These are phyloP conservation scores for Protomyces gravidus DNA, from an alignment of 1,139 yeast species.

Conservation along the genomic window DNA sequence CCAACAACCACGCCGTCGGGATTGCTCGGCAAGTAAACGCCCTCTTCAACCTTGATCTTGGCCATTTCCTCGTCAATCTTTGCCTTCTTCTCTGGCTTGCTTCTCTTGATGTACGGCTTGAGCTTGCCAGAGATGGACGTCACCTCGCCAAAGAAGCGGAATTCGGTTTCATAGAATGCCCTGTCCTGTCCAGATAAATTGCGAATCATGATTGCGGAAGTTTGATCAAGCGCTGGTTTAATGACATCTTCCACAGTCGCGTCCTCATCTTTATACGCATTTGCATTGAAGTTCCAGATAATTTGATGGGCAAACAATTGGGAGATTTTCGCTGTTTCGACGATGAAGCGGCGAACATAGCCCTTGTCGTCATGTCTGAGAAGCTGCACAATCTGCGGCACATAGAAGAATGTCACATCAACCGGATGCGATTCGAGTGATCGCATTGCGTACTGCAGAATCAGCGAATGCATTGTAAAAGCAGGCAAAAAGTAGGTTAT, in stretches of 20 bases:
- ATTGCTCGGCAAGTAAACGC: conserved; percentile 90
- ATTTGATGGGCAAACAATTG: conserved; percentile 95
- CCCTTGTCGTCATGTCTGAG: conserved; percentile 78
- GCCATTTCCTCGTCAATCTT: conserved; percentile 97
- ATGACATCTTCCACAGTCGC: conserved; percentile 68
- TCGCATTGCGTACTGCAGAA: conserved; percentile 84
- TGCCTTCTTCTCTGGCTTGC: conserved; percentile 92
- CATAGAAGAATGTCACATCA: conserved; percentile 86
- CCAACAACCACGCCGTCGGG: conserved; percentile 94
- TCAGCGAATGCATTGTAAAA: conserved; percentile 59
- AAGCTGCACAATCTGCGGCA: conserved; percentile 94
- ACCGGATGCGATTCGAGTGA: conserved; percentile 86
- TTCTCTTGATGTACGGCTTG: conserved; percentile 85
- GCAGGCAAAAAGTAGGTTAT: conserved; percentile 80
- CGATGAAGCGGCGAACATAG: conserved; percentile 78
- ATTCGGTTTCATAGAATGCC: conserved; percentile 72
- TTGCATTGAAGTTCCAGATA: conserved; percentile 96
- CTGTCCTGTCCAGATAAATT: conserved; percentile 60
- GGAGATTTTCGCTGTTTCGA: conserved; percentile 87
- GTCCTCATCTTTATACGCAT: conserved; percentile 85
- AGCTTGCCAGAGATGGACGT: conserved; percentile 91
- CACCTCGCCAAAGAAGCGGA: conserved; percentile 82
- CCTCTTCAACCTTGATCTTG: conserved; percentile 67
- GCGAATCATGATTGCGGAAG: conserved; percentile 61
- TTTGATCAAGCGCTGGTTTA: conserved; percentile 76